These are phyloP conservation scores for Fusarium citri DNA, from an alignment of 2,329 filamentous ascomycete genomes.

Conservation along the genomic window DNA sequence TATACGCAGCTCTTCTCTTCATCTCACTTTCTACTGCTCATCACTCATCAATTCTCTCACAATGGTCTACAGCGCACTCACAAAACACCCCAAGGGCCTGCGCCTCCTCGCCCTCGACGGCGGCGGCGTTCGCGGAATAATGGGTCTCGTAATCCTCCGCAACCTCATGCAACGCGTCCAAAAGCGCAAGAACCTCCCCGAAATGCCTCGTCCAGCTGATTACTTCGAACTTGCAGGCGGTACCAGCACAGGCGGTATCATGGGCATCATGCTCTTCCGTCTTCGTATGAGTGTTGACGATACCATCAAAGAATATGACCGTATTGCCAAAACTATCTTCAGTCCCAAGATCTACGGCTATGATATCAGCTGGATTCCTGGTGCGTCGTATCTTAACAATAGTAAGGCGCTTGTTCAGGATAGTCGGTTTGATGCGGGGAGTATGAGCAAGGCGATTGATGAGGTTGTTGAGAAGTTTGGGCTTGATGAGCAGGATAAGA, in stretches of 20 bases:
- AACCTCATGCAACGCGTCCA: constrained; percentile 14
- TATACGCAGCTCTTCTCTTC: neutral
- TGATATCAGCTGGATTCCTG: constrained; percentile 25
- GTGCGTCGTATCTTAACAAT: constrained; percentile 12
- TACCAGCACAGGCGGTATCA: constrained; percentile 36
- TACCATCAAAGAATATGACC: constrained; percentile 33
- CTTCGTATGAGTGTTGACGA: constrained; percentile 35
- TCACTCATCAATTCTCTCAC: neutral
- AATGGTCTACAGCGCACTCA: constrained; percentile 7
- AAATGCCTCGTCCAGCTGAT: constrained; percentile 11
- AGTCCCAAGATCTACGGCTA: constrained; percentile 31
- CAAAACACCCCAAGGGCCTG: constrained; percentile 3
- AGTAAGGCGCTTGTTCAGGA: constrained; percentile 28
- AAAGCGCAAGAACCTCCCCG: neutral
- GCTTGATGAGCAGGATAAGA: constrained; percentile 29
- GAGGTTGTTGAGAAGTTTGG: constrained; percentile 27
- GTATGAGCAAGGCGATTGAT: constrained; percentile 27
- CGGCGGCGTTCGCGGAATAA: constrained; percentile 14
- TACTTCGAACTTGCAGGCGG: constrained; percentile 38
- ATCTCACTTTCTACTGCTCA: too few species aligned
- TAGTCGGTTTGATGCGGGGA: constrained; percentile 28
- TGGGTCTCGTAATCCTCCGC: constrained; percentile 18
- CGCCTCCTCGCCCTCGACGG: constrained; percentile 8
- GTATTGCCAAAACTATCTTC: constrained; percentile 27
- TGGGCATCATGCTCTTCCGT: constrained; percentile 37